Percentiles rank a stretch among this genome's conserved stretches.
Evolutionary conservation across 2,329 filamentous ascomycete species (phyloP).

Genomic region (Ophiostoma piceae): DNA sequence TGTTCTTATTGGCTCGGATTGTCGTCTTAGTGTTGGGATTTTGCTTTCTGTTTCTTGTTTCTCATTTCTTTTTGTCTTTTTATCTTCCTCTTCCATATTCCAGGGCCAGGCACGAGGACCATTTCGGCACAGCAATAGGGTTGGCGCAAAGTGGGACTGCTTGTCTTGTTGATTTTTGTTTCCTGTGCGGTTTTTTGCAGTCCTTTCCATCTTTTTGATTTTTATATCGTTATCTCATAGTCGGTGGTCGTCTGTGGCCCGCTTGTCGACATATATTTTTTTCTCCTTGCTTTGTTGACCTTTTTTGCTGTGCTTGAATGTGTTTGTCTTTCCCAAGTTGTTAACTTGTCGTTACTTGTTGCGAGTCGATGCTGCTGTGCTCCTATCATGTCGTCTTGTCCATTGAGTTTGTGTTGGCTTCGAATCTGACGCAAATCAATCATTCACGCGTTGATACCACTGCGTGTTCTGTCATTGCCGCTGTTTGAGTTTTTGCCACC

Average conservation of each 20-base stretch:
- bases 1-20: not conserved
- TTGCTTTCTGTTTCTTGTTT: not conserved
- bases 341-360: not conserved
- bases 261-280: constrained; percentile 1
- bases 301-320: not conserved
- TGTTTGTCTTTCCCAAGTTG: not conserved
- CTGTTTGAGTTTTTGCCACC: no score
- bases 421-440: not conserved
- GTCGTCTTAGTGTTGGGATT: not conserved
- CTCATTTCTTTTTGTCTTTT: constrained; percentile 16
- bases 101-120: constrained; percentile 26
- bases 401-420: not conserved
- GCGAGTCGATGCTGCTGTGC: not conserved
- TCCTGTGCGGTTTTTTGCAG: not conserved
- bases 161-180: constrained; percentile 19
- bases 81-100: constrained; percentile 8
- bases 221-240: constrained; percentile 3
- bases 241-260: not conserved
- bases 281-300: not conserved
- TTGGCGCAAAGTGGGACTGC: constrained; percentile 28
- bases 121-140: constrained; percentile 29
- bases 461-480: constrained; percentile 2
- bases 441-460: not conserved
- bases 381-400: not conserved
- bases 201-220: not conserved